Evolutionary conservation across 2,329 filamentous ascomycete species (phyloP).

Genomic region (Endocalyx cinctus): DNA sequence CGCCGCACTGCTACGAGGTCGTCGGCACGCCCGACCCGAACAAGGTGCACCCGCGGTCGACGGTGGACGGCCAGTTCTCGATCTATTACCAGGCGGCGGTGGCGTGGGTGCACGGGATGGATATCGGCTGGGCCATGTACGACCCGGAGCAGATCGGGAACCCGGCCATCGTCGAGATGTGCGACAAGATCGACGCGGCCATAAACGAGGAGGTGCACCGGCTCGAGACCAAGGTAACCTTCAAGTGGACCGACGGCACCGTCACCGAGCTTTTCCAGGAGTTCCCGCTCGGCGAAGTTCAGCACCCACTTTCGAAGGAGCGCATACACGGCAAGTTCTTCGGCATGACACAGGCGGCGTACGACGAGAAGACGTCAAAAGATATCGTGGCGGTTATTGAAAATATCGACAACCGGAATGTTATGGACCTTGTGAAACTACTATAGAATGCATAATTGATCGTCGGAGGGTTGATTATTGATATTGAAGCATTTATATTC

Average conservation of each 20-base stretch:
- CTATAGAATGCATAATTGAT: conserved; percentile 7
- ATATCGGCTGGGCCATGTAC: conserved; percentile 20
- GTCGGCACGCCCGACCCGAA: conserved; percentile 18
- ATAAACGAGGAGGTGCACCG: conserved; percentile 9
- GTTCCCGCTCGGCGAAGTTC: conserved; percentile 17
- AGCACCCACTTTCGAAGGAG: conserved; percentile 17
- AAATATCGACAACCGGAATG: conserved; percentile 9
- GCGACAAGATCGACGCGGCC: conserved; percentile 14
- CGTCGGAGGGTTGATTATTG: no score
- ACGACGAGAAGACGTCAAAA: conserved; percentile 8
- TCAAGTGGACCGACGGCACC: conserved; percentile 11
- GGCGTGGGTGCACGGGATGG: conserved; percentile 19
- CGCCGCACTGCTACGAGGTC: conserved; percentile 16
- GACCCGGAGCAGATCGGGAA: conserved; percentile 15
- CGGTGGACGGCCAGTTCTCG: conserved; percentile 25
- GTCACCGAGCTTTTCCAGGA: conserved; percentile 9
- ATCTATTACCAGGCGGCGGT: conserved; percentile 25
- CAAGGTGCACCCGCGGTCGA: conserved; percentile 18
- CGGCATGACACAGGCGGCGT: conserved; percentile 14
- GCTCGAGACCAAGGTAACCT: conserved; percentile 12
- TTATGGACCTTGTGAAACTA: conserved; percentile 11
- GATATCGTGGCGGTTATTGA: conserved; percentile 11
- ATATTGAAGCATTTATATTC: no score
- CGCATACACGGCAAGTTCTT: conserved; percentile 19
- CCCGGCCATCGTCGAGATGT: conserved; percentile 12